Conservation (phyloP, 371 early-diverging fungal genomes). For the Conidiobolus incongruus region DNA sequence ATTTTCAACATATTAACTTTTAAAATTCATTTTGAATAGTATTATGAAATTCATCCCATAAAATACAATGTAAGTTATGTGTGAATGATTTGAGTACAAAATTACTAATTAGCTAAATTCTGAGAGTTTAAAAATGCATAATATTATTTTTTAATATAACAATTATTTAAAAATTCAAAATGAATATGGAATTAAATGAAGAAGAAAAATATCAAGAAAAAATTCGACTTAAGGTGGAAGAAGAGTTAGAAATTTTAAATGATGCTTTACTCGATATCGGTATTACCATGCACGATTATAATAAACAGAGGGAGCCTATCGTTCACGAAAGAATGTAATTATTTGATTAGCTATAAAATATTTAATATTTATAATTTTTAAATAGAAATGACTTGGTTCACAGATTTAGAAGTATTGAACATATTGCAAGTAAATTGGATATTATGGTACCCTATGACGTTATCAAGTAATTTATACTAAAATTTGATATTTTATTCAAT, state of each 20-base stretch:
- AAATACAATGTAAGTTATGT: too few relatives aligned
- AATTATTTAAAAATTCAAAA: neutral
- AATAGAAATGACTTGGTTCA: neutral
- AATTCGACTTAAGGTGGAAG: neutral
- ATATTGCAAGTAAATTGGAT: neutral
- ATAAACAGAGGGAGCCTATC: neutral
- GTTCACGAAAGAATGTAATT: neutral
- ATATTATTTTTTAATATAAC: neutral
- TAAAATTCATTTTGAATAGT: too few relatives aligned
- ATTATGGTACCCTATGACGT: neutral
- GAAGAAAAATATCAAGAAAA: neutral
- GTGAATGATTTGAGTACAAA: too few relatives aligned
- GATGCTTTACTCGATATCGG: neutral
- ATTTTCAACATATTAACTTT: too few relatives aligned
- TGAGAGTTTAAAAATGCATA: neutral
- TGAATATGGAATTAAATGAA: neutral
- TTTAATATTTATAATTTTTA: neutral
- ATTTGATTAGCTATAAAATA: neutral
- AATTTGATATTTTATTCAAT: neutral
- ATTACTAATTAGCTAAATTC: too few relatives aligned
- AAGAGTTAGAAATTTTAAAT: neutral
- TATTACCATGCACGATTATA: neutral
- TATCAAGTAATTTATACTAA: neutral
- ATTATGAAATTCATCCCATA: too few relatives aligned
- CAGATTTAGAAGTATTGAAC: neutral